A percentile compares a stretch with the other conserved stretches of the same genome.
Conservation (phyloP, 2,329 filamentous ascomycete species). For the Cucurbitaria berberidis region DNA sequence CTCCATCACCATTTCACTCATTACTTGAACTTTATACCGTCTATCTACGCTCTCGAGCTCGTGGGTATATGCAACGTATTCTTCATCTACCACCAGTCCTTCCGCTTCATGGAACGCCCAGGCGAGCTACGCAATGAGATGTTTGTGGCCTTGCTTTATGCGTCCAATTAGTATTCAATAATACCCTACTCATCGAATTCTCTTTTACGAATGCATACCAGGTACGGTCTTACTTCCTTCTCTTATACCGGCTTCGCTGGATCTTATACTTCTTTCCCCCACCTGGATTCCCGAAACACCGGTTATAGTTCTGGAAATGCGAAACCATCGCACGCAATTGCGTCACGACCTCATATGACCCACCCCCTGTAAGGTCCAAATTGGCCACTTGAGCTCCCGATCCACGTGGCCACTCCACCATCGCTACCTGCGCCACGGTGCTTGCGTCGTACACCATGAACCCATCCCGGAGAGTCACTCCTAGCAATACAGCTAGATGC, state of each 20-base stretch:
- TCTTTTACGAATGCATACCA: too few species aligned
- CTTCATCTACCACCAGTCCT: too few species aligned
- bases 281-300: slow-evolving; percentile 17
- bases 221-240: too few species aligned
- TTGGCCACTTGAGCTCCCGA: slow-evolving; percentile 8
- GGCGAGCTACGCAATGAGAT: too few species aligned
- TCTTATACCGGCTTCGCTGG: slow-evolving; percentile 11
- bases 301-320: slow-evolving; percentile 8
- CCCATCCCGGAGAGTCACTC: slow-evolving; percentile 17
- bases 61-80: too few species aligned
- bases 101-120: too few species aligned
- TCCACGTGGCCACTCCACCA: not conserved
- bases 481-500: slow-evolving; percentile 7
- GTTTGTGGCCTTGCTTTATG: too few species aligned
- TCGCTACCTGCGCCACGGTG: not conserved
- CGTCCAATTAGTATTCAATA: too few species aligned
- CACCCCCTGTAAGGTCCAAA: slow-evolving; percentile 25
- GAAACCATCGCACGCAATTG: slow-evolving; percentile 10
- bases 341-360: slow-evolving; percentile 7
- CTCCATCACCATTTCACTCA: too few species aligned
- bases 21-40: too few species aligned
- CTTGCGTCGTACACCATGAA: slow-evolving; percentile 9
- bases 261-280: slow-evolving; percentile 16
- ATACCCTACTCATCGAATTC: too few species aligned
- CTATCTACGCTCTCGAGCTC: too few species aligned